Evolutionary conservation across 139 green algal genomes (phyloP).

Genomic region (Penium margaritaceum): DNA sequence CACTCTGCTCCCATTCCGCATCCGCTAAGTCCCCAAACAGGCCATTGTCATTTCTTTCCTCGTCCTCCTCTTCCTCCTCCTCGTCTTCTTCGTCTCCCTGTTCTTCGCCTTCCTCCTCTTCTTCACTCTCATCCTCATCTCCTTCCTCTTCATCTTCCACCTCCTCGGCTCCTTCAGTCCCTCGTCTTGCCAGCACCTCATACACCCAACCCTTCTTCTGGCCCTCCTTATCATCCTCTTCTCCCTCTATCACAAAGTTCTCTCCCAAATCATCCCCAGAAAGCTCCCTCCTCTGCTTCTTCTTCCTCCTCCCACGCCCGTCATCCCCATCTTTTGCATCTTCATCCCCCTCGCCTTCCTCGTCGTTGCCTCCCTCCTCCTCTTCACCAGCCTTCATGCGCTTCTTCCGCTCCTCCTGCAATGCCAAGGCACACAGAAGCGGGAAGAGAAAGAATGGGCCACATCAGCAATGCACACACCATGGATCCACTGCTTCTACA

Average conservation of each 20-base stretch:
- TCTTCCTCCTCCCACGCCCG: conserved; percentile 18
- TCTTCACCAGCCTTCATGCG: conserved; percentile 34
- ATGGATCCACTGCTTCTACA: too few relatives aligned
- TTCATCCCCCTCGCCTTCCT: conserved; percentile 34
- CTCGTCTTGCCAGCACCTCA: conserved; percentile 1
- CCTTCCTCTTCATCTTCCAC: too few relatives aligned
- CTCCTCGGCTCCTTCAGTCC: too few relatives aligned
- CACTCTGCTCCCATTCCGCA: conserved; percentile 7
- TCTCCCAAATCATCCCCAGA: conserved; percentile 31
- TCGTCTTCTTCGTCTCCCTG: conserved; percentile 35
- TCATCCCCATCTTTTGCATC: neutral
- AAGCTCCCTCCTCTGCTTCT: conserved; percentile 14
- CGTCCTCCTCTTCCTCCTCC: conserved; percentile 27
- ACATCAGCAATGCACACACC: too few relatives aligned
- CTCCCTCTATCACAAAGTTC: conserved; percentile 27
- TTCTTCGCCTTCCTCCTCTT: conserved; percentile 32
- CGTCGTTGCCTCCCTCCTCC: too few relatives aligned
- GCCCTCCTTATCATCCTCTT: neutral
- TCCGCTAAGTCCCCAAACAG: too few relatives aligned
- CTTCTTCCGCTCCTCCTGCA: too few relatives aligned
- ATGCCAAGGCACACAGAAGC: too few relatives aligned
- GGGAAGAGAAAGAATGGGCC: too few relatives aligned
- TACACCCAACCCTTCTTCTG: conserved; percentile 14
- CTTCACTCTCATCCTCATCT: neutral
- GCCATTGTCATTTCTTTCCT: conserved; percentile 25